Evolutionary conservation across 805 yeast genomes (phyloP), one percentile per base, ranked within the genome.

Genomic region (Kodamaea neixiangensis): DNA sequence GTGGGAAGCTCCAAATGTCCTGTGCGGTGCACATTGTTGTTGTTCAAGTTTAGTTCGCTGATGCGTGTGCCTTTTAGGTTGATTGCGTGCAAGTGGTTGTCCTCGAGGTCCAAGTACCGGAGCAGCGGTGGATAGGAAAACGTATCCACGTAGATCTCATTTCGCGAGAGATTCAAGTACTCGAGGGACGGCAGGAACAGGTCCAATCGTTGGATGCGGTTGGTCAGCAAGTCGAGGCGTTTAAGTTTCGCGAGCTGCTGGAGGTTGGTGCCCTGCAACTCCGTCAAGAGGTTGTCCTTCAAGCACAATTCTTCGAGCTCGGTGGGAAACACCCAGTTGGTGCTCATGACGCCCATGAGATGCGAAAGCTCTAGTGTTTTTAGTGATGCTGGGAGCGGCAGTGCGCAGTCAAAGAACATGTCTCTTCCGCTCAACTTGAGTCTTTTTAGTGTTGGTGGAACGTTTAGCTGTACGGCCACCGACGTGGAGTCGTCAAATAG

Each of bases 51-150:
- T 10, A 37, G 13, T 18, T 37, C 41, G 19, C n/a, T 37, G 19
- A 37, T 37, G 21, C 19, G 17, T 3, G 41, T 37, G 2, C 21
- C 5, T 6, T 10, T 17, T 5, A 37, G 20, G 19, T 37, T 17
- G 21, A 37, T 37, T 11, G 41, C 19, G 5, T 37, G 20, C 21
- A 37, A 19, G 21, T 37, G 41, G 41, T 37, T 37, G 21, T 37
- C 41, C 20, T 37, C 41, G 21, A 37, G 41, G 20, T 37, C 41
- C 21, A 37, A 19, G 21, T 13, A 15, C 20, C 7, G n/a, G 21
- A 37, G 41, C 41, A 37, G 41, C 13, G 41, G 41, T 17, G 41
- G 41, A 13, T 37, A 37, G 11, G 41, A 14, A 13, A 37, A 37
- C 2, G 19, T 37, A 13, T 37, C 41, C 4, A 15, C 19, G 21